Evolutionary conservation across 1,284 basidiomycete genomes (phyloP).

Genomic region (Fomitopsis schrenkii): DNA sequence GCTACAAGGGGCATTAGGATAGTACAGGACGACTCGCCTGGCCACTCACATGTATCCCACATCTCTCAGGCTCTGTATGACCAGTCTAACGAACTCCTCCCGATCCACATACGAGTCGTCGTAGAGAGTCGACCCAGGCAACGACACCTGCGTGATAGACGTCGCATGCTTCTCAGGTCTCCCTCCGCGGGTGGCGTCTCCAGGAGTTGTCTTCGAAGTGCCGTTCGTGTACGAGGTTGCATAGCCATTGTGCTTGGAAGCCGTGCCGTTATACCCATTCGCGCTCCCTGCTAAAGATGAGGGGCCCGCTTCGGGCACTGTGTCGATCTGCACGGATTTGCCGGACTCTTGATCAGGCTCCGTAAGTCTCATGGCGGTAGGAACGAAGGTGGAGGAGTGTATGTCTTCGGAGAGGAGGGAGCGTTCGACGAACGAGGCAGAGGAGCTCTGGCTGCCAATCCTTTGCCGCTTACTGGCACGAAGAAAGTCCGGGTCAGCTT

Average conservation of each 20-base stretch:
- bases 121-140: constrained; percentile 70
- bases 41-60: constrained; percentile 85
- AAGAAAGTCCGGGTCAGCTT: constrained; percentile 44
- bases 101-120: constrained; percentile 77
- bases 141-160: constrained; percentile 50
- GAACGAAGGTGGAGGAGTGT: constrained; percentile 19
- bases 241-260: constrained; percentile 32
- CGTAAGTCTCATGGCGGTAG: constrained; percentile 50
- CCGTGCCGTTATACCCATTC: constrained; percentile 40
- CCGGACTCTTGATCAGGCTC: constrained; percentile 55
- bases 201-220: constrained; percentile 29
- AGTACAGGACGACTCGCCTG: neutral
- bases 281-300: constrained; percentile 44
- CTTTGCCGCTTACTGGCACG: constrained; percentile 71
- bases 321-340: constrained; percentile 37
- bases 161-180: constrained; percentile 41
- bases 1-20: constrained; percentile 37
- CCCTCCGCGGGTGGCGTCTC: constrained; percentile 29
- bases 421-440: constrained; percentile 27
- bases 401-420: constrained; percentile 25
- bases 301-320: constrained; percentile 46
- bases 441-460: constrained; percentile 37
- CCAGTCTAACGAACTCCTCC: constrained; percentile 88
- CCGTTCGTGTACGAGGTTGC: constrained; percentile 26
- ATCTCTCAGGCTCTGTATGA: constrained; percentile 88